Evolutionary conservation across 2,329 filamentous ascomycete genomes (phyloP), one percentile per base, ranked within the genome.

Genomic region (Apiospora kogelbergensis): DNA sequence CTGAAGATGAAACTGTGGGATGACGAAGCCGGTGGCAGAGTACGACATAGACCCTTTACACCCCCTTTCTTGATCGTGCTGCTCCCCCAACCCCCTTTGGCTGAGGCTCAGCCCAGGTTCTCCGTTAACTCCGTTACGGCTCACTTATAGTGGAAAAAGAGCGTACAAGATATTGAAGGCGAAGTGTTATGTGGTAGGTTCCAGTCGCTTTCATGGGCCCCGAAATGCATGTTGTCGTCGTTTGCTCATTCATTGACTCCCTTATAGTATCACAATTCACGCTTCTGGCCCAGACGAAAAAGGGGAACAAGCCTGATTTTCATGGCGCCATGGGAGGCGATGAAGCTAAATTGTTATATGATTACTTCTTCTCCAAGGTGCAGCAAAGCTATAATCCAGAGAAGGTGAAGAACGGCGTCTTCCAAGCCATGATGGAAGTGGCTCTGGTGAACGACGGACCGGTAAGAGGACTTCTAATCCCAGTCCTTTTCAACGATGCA

Each of bases 391-490:
- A 98, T 79, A 80, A 84, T 6, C 80, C 87, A 7, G 92, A 94
- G 10, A 90, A 86, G 72, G 95, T 99, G 69, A 94, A 97, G 78
- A 91, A 99, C 78, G 96, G 97, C n/a, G 90, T 95, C 40, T 99
- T 99, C 80, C 95, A 97, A 78, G 96, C 96, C 65, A 98, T 97
- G 95, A 99, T 99, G 96, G 92, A 98, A 77, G 95, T 99, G 69
- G 92, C 93, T 65, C 82, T 98, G 40, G 90, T 98, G 65, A 98
- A 98, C 74, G 95, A 98, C 74, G 90, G 90, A 1, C 90, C 90
- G 67, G 90, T 91, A 46, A 37, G 65, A 17, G 1, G 7, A 66
- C 3, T 24, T 7, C 13, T 3, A 24, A 3, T 24, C 42, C 63
- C 13, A 10, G 17, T 7, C 6, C 26, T 44, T 17, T 15, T 2